These are phyloP conservation scores for Cochlearia excelsa DNA, from an alignment of 345 rosid genomes.

Conservation along the genomic window DNA sequence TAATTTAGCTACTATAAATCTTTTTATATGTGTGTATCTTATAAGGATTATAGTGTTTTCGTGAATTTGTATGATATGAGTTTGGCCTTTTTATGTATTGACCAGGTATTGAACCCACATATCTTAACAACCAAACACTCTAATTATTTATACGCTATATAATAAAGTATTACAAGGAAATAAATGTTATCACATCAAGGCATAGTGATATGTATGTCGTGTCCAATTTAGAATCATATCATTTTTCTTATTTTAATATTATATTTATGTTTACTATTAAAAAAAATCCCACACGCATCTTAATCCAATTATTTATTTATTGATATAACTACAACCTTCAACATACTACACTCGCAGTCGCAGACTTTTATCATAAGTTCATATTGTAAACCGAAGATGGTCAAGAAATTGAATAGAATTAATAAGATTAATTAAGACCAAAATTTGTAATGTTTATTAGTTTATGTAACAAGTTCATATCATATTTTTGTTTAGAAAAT, in stretches of 20 bases:
- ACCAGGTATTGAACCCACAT: conserved; percentile 37
- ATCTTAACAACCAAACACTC: conserved; percentile 30
- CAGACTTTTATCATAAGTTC: conserved; percentile 17
- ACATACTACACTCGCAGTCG: conserved; percentile 11
- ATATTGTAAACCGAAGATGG: conserved; percentile 12
- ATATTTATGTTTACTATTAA: conserved; percentile 15
- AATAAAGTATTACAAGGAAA: conserved; percentile 6
- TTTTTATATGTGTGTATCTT: neutral
- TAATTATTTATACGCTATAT: conserved; percentile 11
- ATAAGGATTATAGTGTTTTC: neutral
- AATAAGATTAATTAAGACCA: too few species aligned
- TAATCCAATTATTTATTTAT: conserved; percentile 31
- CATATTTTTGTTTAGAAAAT: too few species aligned
- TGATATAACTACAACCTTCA: conserved; percentile 31
- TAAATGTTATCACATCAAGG: conserved; percentile 32
- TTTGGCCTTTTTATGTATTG: conserved; percentile 27
- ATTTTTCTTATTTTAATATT: conserved; percentile 26
- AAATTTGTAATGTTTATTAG: conserved; percentile 1
- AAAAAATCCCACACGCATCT: conserved; percentile 40
- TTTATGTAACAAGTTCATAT: too few species aligned
- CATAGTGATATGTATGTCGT: conserved; percentile 35
- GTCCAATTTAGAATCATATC: conserved; percentile 41
- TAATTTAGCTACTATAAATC: neutral
- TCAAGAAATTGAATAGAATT: neutral
- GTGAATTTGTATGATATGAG: conserved; percentile 29